These are phyloP conservation scores for Puya raimondii DNA, from an alignment of 176 grass and related monocot species.

Conservation along the genomic window DNA sequence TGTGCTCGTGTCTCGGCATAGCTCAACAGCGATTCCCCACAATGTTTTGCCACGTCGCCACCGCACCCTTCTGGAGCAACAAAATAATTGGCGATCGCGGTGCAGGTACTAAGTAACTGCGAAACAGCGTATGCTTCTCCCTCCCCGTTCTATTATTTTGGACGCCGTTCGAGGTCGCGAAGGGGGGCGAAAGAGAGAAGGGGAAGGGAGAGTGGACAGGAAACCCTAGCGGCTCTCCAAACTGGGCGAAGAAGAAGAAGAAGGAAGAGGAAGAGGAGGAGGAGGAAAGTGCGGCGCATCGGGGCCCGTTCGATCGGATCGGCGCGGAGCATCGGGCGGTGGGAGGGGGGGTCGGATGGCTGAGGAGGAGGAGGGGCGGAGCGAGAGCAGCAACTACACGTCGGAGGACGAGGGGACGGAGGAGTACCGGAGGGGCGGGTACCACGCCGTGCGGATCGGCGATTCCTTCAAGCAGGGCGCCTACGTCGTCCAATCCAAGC, in stretches of 20 bases:
- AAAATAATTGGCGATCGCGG: no score
- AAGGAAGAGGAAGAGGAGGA: neutral
- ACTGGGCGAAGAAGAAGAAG: neutral
- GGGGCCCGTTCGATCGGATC: neutral
- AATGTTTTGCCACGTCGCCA: neutral
- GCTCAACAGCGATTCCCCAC: neutral
- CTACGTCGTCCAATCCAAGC: slow-evolving; percentile 90
- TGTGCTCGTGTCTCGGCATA: neutral
- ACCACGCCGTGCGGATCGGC: slow-evolving; percentile 79
- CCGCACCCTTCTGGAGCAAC: no score
- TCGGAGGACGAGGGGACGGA: slow-evolving; percentile 97
- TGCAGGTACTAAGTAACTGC: no score
- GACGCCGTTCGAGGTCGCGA: no score
- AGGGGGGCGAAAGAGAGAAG: no score
- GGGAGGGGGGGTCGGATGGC: slow-evolving; percentile 10
- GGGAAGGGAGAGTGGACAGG: neutral
- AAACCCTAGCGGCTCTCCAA: neutral
- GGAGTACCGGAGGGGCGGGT: slow-evolving; percentile 92
- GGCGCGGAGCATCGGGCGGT: neutral
- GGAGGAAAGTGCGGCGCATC: neutral
- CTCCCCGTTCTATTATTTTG: no score
- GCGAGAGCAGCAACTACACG: slow-evolving; percentile 77
- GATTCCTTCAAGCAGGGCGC: slow-evolving; percentile 90
- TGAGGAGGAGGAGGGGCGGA: slow-evolving; percentile 39
- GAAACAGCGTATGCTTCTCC: no score